These are phyloP conservation scores for Phascolomyces articulosus DNA, from an alignment of 371 early-diverging fungal species.

Conservation along the genomic window DNA sequence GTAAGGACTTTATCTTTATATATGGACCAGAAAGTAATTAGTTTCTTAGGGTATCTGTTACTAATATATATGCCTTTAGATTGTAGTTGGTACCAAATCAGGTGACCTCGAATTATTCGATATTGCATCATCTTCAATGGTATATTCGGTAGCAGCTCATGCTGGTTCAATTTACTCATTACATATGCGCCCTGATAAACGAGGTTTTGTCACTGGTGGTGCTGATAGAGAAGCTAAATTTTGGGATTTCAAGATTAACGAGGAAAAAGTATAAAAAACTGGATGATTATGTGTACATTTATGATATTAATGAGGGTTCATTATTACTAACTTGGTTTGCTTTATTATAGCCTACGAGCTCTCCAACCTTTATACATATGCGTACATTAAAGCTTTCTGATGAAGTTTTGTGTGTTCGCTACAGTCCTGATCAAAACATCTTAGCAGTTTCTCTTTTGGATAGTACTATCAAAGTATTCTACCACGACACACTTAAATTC, in stretches of 20 bases:
- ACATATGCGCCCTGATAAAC: conserved; percentile 85
- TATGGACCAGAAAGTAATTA: too few relatives aligned
- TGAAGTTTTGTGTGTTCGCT: conserved; percentile 85
- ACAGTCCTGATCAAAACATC: conserved; percentile 84
- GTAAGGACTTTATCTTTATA: too few relatives aligned
- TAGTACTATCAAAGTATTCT: conserved; percentile 95
- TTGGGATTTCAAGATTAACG: conserved; percentile 86
- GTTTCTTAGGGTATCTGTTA: not conserved
- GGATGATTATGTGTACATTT: not conserved
- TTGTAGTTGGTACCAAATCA: conserved; percentile 90
- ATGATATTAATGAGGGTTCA: not conserved
- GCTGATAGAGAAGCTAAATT: conserved; percentile 96
- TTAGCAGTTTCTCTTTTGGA: conserved; percentile 93
- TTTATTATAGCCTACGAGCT: not conserved
- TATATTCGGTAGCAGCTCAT: conserved; percentile 89
- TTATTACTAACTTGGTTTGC: too few relatives aligned
- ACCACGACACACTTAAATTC: conserved; percentile 94
- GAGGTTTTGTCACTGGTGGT: conserved; percentile 90
- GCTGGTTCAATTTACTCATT: conserved; percentile 88
- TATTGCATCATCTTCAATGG: conserved; percentile 75
- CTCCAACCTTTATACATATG: conserved; percentile 75
- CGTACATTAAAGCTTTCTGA: conserved; percentile 94
- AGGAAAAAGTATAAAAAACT: conserved; percentile 6
- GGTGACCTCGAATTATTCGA: conserved; percentile 91
- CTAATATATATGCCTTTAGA: conserved; percentile 29